Base-by-base conservation (phyloP, 2,329 filamentous ascomycete genomes). In the Botryosphaeria dothidea region DNA sequence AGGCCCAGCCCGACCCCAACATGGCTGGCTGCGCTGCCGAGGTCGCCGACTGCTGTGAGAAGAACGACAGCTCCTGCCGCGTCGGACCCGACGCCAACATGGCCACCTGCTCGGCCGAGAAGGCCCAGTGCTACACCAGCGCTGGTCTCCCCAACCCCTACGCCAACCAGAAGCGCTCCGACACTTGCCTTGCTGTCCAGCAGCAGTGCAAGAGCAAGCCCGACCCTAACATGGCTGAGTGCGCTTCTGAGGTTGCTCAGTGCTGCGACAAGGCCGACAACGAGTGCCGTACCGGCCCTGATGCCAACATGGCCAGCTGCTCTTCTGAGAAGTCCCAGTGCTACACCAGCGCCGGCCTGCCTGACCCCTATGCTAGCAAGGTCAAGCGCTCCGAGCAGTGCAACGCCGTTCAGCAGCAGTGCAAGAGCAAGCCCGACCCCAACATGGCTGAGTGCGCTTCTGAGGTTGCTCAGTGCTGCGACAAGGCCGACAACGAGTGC, bases 1-100 rank as follows among this genome's bases (percentile, higher is more conserved):
- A 60, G 56, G 38, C 38, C 15, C 11, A 46, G 25, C 41, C 56
- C 25, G 48, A 54, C 61, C 43, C 46, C 23, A 63, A 63, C 48
- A 52, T 54, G 31, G 46, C 60, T 9, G 21, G 7, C 23, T 52
- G 48, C 36, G 46, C 61, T 8, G 5, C n/a, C 25, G 7, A 52
- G 17, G 19, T 31, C 11, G 48, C 45, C 17, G 17, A 4, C 15
- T 63, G 46, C 48, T 63, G 61, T 25, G 49, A 43, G 25, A 34
- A 54, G 21, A 17, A 9, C 23, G 61, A 63, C 61, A n/a, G 4
- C 48, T 7, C 29, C 4, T 63, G 61, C 61, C 48, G 61, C 25
- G 36, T 43, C 25, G 48, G 17, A 15, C 61, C 61, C 6, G 23
- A 46, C n/a, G 61, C 61, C 23, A 63, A 63, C 61, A 63, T 63